A percentile compares a stretch with the other conserved stretches of the same genome.
Conservation (phyloP, 2,329 filamentous ascomycete species). For the Trichophyton schoenleinii region DNA sequence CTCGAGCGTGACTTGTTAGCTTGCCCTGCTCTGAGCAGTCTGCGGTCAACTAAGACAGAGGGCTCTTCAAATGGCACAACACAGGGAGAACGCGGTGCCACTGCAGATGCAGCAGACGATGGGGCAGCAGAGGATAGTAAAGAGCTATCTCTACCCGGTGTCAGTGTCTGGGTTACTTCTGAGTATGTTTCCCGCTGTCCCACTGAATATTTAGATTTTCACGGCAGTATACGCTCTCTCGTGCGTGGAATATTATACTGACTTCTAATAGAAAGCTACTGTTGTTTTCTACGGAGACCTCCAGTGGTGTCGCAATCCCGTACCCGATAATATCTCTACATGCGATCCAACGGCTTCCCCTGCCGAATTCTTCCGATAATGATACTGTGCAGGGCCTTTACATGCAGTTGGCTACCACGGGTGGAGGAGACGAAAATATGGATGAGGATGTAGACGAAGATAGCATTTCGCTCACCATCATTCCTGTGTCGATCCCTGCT, state of each 20-base stretch:
- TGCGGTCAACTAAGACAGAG: constrained; percentile 15
- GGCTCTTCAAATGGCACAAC: background rate
- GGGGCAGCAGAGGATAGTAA: constrained; percentile 16
- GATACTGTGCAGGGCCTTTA: constrained; percentile 34
- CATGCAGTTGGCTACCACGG: constrained; percentile 34
- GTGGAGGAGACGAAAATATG: constrained; percentile 13
- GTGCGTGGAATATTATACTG: background rate
- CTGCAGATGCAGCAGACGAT: background rate
- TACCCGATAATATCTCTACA: constrained; percentile 39
- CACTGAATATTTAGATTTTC: background rate
- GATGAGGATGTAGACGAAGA: constrained; percentile 31
- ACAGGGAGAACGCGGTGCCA: constrained; percentile 5
- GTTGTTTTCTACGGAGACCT: constrained; percentile 26
- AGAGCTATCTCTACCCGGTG: constrained; percentile 26
- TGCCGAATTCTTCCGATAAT: constrained; percentile 20
- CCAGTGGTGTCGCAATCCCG: constrained; percentile 33
- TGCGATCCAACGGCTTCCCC: constrained; percentile 34
- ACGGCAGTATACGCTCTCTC: no score
- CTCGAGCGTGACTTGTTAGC: constrained; percentile 29
- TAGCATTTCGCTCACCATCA: constrained; percentile 32
- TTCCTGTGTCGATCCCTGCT: constrained; percentile 22
- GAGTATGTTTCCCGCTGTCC: constrained; percentile 26
- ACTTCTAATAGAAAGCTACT: constrained; percentile 29
- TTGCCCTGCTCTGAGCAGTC: constrained; percentile 23
- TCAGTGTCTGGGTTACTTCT: constrained; percentile 38